Conservation (phyloP, 192 early-diverging fungal genomes). For the Dissophora globulifera region DNA sequence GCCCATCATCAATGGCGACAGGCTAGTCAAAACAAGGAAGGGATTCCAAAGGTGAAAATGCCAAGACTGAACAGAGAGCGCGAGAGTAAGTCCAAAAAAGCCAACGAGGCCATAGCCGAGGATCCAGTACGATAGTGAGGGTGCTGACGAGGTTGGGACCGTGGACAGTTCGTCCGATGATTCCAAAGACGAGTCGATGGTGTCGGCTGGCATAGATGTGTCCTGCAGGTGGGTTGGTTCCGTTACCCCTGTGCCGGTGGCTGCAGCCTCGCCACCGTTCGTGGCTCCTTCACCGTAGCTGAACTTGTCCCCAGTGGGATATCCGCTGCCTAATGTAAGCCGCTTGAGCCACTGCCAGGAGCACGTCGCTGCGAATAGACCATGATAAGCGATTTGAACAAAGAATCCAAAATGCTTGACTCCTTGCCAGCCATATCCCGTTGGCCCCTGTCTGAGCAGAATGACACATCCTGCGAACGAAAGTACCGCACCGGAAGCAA, state of each 20-base stretch:
- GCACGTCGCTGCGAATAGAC: constrained; percentile 32
- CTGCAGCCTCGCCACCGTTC: neutral
- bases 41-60: constrained; percentile 10
- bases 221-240: constrained; percentile 9
- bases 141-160: neutral
- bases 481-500: constrained; percentile 25
- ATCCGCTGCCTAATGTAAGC: neutral
- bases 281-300: neutral
- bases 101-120: constrained; percentile 38
- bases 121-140: constrained; percentile 22
- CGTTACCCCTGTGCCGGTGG: neutral
- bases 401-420: constrained; percentile 10
- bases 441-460: constrained; percentile 11
- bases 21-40: constrained; percentile 13
- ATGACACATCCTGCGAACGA: constrained; percentile 38
- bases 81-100: constrained; percentile 9
- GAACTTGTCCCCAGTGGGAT: neutral
- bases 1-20: constrained; percentile 27
- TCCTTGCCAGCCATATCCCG: constrained; percentile 1
- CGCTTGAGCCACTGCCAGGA: constrained; percentile 37
- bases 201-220: neutral
- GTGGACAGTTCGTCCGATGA: neutral
- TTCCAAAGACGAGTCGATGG: neutral
- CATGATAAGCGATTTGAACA: constrained; percentile 21
- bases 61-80: neutral